Percentiles rank a stretch among this genome's conserved stretches.
Evolutionary conservation across 768 basidiomycete species (phyloP).

Genomic region (Serendipita sp.): DNA sequence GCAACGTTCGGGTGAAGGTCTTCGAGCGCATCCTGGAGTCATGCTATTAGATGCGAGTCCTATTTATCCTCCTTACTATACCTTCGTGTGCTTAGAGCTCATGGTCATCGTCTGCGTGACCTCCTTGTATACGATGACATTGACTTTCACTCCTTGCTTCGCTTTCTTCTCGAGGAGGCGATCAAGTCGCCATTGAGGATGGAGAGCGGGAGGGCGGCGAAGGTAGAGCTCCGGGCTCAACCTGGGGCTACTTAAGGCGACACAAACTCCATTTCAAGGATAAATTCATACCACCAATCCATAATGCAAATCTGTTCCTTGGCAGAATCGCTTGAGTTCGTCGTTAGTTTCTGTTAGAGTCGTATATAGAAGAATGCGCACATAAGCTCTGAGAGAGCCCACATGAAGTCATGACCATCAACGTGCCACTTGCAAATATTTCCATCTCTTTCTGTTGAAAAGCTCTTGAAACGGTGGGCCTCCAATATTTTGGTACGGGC

Average conservation of each 20-base stretch:
- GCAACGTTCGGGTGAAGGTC: conserved; percentile 74
- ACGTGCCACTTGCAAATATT: conserved; percentile 87
- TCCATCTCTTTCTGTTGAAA: conserved; percentile 51
- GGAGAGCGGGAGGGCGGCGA: conserved; percentile 72
- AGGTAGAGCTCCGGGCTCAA: conserved; percentile 89
- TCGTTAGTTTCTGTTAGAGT: conserved; percentile 32
- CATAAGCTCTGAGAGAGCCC: conserved; percentile 72
- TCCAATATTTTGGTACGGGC: conserved; percentile 59
- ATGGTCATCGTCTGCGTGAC: conserved; percentile 86
- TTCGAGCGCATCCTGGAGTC: conserved; percentile 50
- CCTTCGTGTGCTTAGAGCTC: conserved; percentile 76
- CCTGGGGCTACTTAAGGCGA: conserved; percentile 23
- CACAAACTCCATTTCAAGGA: background rate
- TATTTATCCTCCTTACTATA: conserved; percentile 9
- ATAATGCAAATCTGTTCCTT: conserved; percentile 77
- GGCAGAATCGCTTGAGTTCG: conserved; percentile 19
- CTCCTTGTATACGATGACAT: conserved; percentile 92
- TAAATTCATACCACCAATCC: conserved; percentile 25
- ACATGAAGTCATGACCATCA: conserved; percentile 95
- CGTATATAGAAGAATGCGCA: conserved; percentile 18
- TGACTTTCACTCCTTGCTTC: conserved; percentile 77
- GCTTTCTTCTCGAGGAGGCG: conserved; percentile 75
- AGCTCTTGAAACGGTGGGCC: conserved; percentile 71
- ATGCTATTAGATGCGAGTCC: background rate
- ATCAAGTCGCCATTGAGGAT: conserved; percentile 84